Conservation (phyloP, 1,284 basidiomycete species). For the Moesziomyces globuligerus region DNA sequence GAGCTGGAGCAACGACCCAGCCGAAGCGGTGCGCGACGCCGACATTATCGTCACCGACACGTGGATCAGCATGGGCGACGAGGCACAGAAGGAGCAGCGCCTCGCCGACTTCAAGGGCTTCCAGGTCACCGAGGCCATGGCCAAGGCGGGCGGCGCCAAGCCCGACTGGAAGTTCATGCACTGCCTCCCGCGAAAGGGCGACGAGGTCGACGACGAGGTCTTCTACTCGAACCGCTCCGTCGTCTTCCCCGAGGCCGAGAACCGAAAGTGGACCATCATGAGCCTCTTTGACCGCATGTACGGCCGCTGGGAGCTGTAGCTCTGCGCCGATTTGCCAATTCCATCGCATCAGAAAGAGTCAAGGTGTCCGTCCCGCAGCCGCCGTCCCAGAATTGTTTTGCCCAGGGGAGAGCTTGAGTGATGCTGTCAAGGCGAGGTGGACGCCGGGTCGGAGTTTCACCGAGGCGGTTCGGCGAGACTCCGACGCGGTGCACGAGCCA, state of each 20-base stretch:
- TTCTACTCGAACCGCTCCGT: constrained; percentile 64
- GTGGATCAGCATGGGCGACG: constrained; percentile 95
- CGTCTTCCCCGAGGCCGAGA: constrained; percentile 67
- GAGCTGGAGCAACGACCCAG: constrained; percentile 80
- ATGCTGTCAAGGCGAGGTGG: not conserved
- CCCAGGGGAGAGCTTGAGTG: not conserved
- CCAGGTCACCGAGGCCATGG: constrained; percentile 83
- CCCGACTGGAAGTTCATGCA: constrained; percentile 95
- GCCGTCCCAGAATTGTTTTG: no score
- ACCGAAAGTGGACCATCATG: constrained; percentile 68
- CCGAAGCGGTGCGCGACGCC: constrained; percentile 86
- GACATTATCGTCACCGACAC: constrained; percentile 85
- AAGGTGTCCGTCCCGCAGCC: no score
- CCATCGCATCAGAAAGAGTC: no score
- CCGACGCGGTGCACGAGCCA: not conserved
- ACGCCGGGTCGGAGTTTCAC: constrained; percentile 3
- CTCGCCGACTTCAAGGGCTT: constrained; percentile 89
- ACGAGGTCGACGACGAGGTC: constrained; percentile 75
- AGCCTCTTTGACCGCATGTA: constrained; percentile 64
- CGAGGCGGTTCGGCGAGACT: constrained; percentile 1
- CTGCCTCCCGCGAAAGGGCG: constrained; percentile 88
- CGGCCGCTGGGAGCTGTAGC: constrained; percentile 57
- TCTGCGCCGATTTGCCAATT: no score
- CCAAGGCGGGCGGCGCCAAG: constrained; percentile 78
- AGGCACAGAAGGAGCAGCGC: constrained; percentile 89